Base-by-base conservation (phyloP, 2,329 filamentous ascomycete genomes). In the Boeremia lycopersici region DNA sequence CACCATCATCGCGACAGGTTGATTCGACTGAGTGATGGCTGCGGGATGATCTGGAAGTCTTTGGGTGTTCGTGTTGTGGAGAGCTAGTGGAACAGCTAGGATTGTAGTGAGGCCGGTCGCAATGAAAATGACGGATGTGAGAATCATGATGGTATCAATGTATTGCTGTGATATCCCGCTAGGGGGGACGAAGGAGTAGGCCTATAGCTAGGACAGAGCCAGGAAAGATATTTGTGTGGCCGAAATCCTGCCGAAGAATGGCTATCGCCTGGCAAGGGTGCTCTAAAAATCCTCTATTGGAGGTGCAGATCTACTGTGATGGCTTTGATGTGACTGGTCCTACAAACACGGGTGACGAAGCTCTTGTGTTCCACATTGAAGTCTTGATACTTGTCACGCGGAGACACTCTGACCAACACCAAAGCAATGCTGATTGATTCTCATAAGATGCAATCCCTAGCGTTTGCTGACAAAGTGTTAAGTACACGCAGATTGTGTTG, bases 51-150 rank as follows among this genome's bases (percentile, higher is more conserved):
- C 44, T 6, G 53, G 53, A 7, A 56, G 43, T 40, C 53, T 31
- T 36, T 56, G 48, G 7, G 39, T 52, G 4, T 56, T 56, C 38
- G 53, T 48, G 25, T 52, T 10, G 44, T 56, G 53, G 11, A 56
- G 53, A 31, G 53, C 34, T 10, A 52, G 34, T n/a, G 53, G 43
- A 4, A 4, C 11, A 8, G 48, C 48, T 1, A 39, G 6, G 23
- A 17, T 3, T 29, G 17, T 19, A 17, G 33, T 9, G 6, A 39
- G 19, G 11, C n/a, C 11, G 23, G 25, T 33, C n/a, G 31, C 11
- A 6, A 46, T 0, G 4, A 46, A 3, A 4, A 55, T 31, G 11
- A 8, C 12, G 17, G 4, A 42, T 3, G 23, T 1, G 31, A 40
- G 17, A 46, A 55, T 46, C 2, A 15, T 40, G n/a, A 4, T 29